A percentile compares a stretch with the other conserved stretches of the same genome.
phyloP scores from a whole-genome alignment of 1,284 basidiomycete species.

The Lentinus polychrous region DNA sequence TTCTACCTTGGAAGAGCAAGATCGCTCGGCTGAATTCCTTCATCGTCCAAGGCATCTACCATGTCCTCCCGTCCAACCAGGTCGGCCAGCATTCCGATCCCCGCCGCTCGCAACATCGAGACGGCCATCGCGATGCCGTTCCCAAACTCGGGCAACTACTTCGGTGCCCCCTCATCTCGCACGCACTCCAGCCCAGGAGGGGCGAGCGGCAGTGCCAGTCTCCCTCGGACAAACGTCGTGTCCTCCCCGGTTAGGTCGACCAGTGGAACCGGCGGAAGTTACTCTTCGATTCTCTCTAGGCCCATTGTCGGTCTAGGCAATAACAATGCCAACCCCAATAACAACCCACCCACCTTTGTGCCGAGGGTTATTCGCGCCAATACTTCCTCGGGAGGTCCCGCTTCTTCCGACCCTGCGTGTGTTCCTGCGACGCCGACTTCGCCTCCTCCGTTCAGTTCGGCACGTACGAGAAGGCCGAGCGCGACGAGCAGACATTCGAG shows the following conservation, averaged over 20 bases:
- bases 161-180: conserved; percentile 23
- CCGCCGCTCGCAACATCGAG: conserved; percentile 52
- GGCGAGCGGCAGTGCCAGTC: conserved; percentile 1
- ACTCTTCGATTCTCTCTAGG: conserved; percentile 13
- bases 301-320: conserved; percentile 13
- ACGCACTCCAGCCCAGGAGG: conserved; percentile 15
- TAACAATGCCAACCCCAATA: conserved; percentile 4
- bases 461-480: conserved; percentile 11
- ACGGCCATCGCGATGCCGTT: conserved; percentile 55
- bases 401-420: conserved; percentile 10
- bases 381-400: conserved; percentile 4
- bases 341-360: conserved; percentile 36
- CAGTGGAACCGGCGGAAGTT: conserved; percentile 10
- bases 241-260: conserved; percentile 21
- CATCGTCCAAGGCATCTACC: conserved; percentile 1
- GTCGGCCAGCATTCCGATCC: conserved; percentile 59
- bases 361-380: conserved; percentile 58
- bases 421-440: conserved; percentile 4
- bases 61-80: conserved; percentile 51
- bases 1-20: not conserved
- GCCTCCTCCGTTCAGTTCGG: conserved; percentile 1
- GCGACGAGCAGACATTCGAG: conserved; percentile 12
- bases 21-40: not conserved
- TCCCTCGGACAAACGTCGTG: conserved; percentile 7
- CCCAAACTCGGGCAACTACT: conserved; percentile 11